phyloP scores from a whole-genome alignment of 2,329 filamentous ascomycete species.

The Cercospora janseana region DNA sequence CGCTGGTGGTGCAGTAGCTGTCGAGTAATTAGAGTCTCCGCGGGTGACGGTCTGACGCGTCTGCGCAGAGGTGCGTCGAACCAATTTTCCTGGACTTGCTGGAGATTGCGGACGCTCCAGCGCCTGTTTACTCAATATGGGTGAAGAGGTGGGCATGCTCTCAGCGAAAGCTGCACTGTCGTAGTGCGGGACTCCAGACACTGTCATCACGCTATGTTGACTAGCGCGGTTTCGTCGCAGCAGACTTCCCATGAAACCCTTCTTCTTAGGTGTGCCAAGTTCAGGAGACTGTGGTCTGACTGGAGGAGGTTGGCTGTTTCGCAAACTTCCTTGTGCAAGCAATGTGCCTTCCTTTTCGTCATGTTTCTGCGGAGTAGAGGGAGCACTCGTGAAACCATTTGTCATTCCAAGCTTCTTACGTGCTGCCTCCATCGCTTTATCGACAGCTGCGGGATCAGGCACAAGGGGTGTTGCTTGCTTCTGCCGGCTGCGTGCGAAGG shows the following conservation, averaged over 20 bases:
- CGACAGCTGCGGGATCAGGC: constrained; percentile 38
- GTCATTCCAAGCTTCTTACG: constrained; percentile 35
- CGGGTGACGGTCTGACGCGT: constrained; percentile 21
- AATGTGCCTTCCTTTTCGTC: constrained; percentile 35
- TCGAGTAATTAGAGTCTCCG: constrained; percentile 30
- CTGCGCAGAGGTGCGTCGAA: constrained; percentile 31
- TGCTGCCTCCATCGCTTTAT: constrained; percentile 40
- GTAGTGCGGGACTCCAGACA: constrained; percentile 14
- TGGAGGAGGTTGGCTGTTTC: constrained; percentile 45
- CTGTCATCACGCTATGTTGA: constrained; percentile 26
- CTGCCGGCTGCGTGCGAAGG: constrained; percentile 46
- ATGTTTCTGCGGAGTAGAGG: constrained; percentile 14
- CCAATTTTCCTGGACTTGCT: constrained; percentile 39
- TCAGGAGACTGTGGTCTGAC: constrained; percentile 46
- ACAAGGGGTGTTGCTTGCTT: constrained; percentile 34
- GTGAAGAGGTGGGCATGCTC: constrained; percentile 8
- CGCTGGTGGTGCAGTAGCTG: constrained; percentile 33
- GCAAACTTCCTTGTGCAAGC: constrained; percentile 42
- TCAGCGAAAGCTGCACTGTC: constrained; percentile 6
- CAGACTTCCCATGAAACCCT: constrained; percentile 38
- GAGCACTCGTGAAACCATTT: constrained; percentile 7
- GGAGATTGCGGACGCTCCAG: constrained; percentile 55
- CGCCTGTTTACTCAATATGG: constrained; percentile 33
- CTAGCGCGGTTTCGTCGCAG: constrained; percentile 37
- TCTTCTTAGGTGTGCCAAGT: constrained; percentile 27